Percentiles rank a stretch among this genome's conserved stretches.
Conservation (phyloP, 1,284 basidiomycete species). For the Marasmius fiardii region DNA sequence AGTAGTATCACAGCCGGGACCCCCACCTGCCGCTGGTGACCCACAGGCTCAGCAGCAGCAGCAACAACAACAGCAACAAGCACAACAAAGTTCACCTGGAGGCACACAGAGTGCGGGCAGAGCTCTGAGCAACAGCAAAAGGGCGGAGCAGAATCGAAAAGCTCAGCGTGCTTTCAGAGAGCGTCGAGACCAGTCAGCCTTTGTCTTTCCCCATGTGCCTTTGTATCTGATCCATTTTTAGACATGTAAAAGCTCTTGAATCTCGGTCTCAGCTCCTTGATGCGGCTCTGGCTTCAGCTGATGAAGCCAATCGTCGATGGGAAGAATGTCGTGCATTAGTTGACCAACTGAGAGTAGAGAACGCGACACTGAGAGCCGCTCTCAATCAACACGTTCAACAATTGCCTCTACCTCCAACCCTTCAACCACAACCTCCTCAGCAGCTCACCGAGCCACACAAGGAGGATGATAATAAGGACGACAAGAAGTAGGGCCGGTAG, state of each 20-base stretch:
- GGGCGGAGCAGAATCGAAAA: slow-evolving; percentile 84
- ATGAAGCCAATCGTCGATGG: slow-evolving; percentile 82
- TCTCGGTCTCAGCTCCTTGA: slow-evolving; percentile 78
- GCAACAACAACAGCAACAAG: slow-evolving; percentile 21
- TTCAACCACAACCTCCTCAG: not conserved
- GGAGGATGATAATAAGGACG: slow-evolving; percentile 13
- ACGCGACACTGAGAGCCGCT: slow-evolving; percentile 55
- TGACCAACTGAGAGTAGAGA: slow-evolving; percentile 79
- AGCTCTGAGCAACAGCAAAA: slow-evolving; percentile 70
- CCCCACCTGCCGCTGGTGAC: slow-evolving; percentile 21
- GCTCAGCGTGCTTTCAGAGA: slow-evolving; percentile 84
- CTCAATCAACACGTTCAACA: slow-evolving; percentile 29
- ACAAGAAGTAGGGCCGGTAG: slow-evolving; percentile 5
- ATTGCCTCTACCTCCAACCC: not conserved
- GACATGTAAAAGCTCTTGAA: slow-evolving; percentile 81
- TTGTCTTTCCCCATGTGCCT: slow-evolving; percentile 8
- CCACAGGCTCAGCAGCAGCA: too few relatives aligned
- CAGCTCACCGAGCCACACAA: slow-evolving; percentile 15
- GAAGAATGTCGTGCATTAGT: slow-evolving; percentile 80
- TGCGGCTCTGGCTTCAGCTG: slow-evolving; percentile 76
- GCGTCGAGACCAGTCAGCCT: slow-evolving; percentile 74
- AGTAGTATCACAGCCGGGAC: too few relatives aligned
- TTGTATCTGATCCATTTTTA: slow-evolving; percentile 24
- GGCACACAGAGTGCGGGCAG: slow-evolving; percentile 34
- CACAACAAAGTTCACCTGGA: slow-evolving; percentile 29